These are phyloP conservation scores for Taphrina flavorubra DNA, from an alignment of 1,139 yeast species.

Conservation along the genomic window DNA sequence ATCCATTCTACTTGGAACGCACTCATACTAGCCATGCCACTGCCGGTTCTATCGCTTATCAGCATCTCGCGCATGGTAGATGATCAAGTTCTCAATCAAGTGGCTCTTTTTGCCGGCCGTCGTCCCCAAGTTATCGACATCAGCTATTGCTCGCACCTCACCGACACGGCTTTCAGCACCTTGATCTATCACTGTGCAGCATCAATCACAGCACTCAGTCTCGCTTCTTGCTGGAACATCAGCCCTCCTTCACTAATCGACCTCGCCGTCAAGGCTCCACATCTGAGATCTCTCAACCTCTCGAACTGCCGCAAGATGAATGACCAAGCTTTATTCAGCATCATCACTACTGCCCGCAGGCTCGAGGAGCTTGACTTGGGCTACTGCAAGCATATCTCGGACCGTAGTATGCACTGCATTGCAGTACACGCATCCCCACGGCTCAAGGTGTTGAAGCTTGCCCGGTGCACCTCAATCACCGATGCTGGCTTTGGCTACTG, in stretches of 20 bases:
- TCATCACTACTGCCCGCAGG: conserved; percentile 58
- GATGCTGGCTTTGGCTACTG: conserved; percentile 74
- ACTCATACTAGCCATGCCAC: conserved; percentile 46
- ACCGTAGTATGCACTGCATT: conserved; percentile 67
- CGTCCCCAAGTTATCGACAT: conserved; percentile 67
- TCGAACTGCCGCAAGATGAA: conserved; percentile 75
- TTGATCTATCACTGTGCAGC: conserved; percentile 73
- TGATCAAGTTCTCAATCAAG: conserved; percentile 63
- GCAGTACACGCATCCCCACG: conserved; percentile 64
- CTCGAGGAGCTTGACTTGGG: conserved; percentile 59
- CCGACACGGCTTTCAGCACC: conserved; percentile 74
- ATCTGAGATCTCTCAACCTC: conserved; percentile 65
- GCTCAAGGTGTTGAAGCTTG: conserved; percentile 64
- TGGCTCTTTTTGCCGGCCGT: conserved; percentile 72
- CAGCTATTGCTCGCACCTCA: conserved; percentile 75
- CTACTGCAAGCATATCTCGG: conserved; percentile 76
- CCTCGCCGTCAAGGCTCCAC: conserved; percentile 64
- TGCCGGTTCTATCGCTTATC: conserved; percentile 60
- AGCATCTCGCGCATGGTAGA: conserved; percentile 67
- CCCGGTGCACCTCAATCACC: conserved; percentile 78
- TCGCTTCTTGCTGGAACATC: conserved; percentile 78
- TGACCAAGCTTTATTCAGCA: conserved; percentile 70
- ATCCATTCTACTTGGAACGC: conserved; percentile 45
- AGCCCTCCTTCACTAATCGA: conserved; percentile 84
- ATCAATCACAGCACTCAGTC: conserved; percentile 63